Conservation (phyloP, 352 stramenopile species). For the Phytophthora pini region DNA sequence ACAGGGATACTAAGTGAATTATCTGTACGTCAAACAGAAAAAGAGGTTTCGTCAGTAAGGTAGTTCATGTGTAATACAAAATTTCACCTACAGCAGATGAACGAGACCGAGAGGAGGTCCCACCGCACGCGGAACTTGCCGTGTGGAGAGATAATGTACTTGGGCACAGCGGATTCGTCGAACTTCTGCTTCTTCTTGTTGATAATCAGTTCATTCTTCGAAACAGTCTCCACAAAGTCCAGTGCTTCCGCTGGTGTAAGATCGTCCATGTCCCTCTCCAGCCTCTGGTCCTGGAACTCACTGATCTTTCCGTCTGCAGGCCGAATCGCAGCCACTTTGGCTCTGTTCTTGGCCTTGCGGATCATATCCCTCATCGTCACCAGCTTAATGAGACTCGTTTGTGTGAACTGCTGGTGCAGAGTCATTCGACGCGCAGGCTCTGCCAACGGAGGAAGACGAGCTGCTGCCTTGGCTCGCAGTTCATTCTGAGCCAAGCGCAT, state of each 20-base stretch:
- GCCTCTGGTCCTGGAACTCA: slow-evolving; percentile 39
- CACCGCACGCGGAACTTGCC: slow-evolving; percentile 80
- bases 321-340: slow-evolving; percentile 44
- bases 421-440: slow-evolving; percentile 22
- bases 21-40: slow-evolving; percentile 37
- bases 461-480: slow-evolving; percentile 71
- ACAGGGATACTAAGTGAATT: slow-evolving; percentile 82
- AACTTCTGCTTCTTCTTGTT: slow-evolving; percentile 88
- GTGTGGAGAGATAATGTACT: slow-evolving; percentile 78
- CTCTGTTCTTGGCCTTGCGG: slow-evolving; percentile 63
- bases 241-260: slow-evolving; percentile 81
- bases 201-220: slow-evolving; percentile 85
- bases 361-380: slow-evolving; percentile 68
- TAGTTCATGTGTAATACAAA: neutral
- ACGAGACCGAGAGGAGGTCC: slow-evolving; percentile 70
- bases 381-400: slow-evolving; percentile 62
- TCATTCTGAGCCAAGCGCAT: slow-evolving; percentile 86
- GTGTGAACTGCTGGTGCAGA: slow-evolving; percentile 28
- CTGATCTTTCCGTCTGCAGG: slow-evolving; percentile 41
- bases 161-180: slow-evolving; percentile 82
- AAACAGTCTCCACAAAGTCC: slow-evolving; percentile 79
- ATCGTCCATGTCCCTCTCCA: slow-evolving; percentile 76
- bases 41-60: neutral
- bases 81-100: slow-evolving; percentile 68
- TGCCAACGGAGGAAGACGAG: slow-evolving; percentile 38